These are phyloP conservation scores for Knoxia roxburghii DNA, from an alignment of 257 asterid species.

Conservation along the genomic window DNA sequence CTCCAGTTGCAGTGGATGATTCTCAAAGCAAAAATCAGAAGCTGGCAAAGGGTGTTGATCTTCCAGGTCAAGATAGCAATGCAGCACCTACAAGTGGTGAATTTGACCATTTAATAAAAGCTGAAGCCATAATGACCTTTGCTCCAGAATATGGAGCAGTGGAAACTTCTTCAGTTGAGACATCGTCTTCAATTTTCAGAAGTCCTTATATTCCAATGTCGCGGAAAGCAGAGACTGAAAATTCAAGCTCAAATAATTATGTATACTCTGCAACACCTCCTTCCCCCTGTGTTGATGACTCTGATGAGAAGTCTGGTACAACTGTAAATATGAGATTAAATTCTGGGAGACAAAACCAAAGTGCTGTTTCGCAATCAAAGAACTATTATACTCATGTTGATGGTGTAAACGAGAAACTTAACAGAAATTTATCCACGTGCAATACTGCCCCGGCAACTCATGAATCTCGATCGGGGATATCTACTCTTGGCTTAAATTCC, in stretches of 20 bases:
- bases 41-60: constrained; percentile 30
- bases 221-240: constrained; percentile 74
- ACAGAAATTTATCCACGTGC: constrained; percentile 33
- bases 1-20: constrained; percentile 57
- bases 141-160: constrained; percentile 97
- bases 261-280: constrained; percentile 95
- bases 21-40: constrained; percentile 59
- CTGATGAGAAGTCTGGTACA: constrained; percentile 60
- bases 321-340: constrained; percentile 41
- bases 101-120: constrained; percentile 86
- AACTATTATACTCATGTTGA: constrained; percentile 66
- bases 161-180: constrained; percentile 64
- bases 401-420: constrained; percentile 42
- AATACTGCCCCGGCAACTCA: constrained; percentile 33
- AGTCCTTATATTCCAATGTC: constrained; percentile 87
- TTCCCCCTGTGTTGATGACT: constrained; percentile 59
- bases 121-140: constrained; percentile 93
- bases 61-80: constrained; percentile 45
- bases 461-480: constrained; percentile 39
- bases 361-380: constrained; percentile 45
- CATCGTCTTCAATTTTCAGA: constrained; percentile 59
- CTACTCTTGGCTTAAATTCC: constrained; percentile 45
- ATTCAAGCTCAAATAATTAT: constrained; percentile 73
- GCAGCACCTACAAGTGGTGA: constrained; percentile 52
- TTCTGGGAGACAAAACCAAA: constrained; percentile 40